phyloP scores from a whole-genome alignment of 2,329 filamentous ascomycete genomes.

The Pezicula carpinea region DNA sequence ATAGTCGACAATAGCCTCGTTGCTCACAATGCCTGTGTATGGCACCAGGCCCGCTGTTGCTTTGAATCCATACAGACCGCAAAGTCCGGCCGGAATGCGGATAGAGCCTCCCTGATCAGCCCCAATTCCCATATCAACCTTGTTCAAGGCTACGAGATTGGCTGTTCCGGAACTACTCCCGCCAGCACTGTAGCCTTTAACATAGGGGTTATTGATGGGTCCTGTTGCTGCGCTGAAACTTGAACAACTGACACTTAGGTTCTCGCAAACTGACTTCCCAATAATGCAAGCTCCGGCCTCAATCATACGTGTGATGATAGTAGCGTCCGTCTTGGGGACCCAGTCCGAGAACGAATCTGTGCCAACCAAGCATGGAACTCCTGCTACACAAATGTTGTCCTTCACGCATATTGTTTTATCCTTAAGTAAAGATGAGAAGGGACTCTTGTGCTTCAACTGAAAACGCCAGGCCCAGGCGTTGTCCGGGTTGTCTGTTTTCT shows the following conservation, averaged over 20 bases:
- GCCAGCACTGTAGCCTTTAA: slow-evolving; percentile 41
- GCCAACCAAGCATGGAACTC: slow-evolving; percentile 48
- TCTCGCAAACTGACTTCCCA: slow-evolving; percentile 50
- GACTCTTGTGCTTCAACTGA: slow-evolving; percentile 11
- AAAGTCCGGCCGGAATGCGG: slow-evolving; percentile 48
- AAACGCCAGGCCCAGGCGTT: slow-evolving; percentile 17
- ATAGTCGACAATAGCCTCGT: slow-evolving; percentile 48
- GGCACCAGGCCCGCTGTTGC: slow-evolving; percentile 18
- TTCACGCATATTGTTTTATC: slow-evolving; percentile 47
- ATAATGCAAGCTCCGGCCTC: slow-evolving; percentile 46
- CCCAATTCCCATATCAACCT: slow-evolving; percentile 47
- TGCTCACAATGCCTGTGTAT: slow-evolving; percentile 35
- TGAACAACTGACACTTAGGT: slow-evolving; percentile 44
- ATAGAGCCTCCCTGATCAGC: slow-evolving; percentile 16
- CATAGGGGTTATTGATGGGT: slow-evolving; percentile 40
- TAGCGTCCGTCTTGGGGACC: slow-evolving; percentile 48
- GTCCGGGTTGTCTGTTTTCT: slow-evolving; percentile 13
- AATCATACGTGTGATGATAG: slow-evolving; percentile 44
- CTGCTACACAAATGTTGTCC: slow-evolving; percentile 50
- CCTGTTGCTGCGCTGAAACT: slow-evolving; percentile 44
- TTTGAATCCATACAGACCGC: slow-evolving; percentile 21
- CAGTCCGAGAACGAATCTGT: slow-evolving; percentile 45
- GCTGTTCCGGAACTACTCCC: slow-evolving; percentile 45
- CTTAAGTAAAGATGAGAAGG: slow-evolving; percentile 21
- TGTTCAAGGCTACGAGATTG: slow-evolving; percentile 38